Evolutionary conservation across 495 filamentous ascomycete genomes (phyloP).

Genomic region (Clohesyomyces aquaticus): DNA sequence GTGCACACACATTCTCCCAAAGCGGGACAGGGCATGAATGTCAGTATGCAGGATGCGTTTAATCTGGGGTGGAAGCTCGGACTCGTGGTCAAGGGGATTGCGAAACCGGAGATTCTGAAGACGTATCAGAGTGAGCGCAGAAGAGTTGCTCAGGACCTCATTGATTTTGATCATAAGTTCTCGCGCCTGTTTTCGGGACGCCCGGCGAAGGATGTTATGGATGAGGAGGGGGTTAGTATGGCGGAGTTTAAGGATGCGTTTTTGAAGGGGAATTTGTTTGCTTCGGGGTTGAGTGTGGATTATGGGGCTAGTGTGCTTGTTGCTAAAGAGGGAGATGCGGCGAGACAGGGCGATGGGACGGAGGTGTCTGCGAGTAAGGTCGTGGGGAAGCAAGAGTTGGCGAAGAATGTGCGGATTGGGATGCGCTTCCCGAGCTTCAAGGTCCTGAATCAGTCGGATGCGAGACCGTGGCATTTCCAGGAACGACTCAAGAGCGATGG

Average conservation of each 20-base stretch:
- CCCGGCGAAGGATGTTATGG: slow-evolving; percentile 59
- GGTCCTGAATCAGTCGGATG: slow-evolving; percentile 45
- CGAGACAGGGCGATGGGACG: slow-evolving; percentile 50
- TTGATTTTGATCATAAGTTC: slow-evolving; percentile 69
- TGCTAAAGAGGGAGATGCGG: slow-evolving; percentile 39
- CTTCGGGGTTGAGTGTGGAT: slow-evolving; percentile 41
- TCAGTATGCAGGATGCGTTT: slow-evolving; percentile 77
- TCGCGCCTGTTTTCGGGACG: slow-evolving; percentile 44
- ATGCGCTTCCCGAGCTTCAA: slow-evolving; percentile 44
- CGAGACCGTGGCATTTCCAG: slow-evolving; percentile 44
- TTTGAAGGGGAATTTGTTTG: slow-evolving; percentile 43
- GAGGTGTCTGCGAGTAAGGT: slow-evolving; percentile 47
- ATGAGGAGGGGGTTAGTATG: slow-evolving; percentile 55
- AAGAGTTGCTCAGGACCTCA: slow-evolving; percentile 68
- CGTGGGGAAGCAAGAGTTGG: slow-evolving; percentile 39
- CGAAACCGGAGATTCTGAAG: slow-evolving; percentile 59
- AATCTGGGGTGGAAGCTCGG: slow-evolving; percentile 88
- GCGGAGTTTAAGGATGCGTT: slow-evolving; percentile 56
- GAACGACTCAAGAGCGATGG: slow-evolving; percentile 59
- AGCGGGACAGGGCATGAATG: slow-evolving; percentile 86
- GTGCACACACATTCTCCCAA: slow-evolving; percentile 84
- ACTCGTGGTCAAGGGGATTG: slow-evolving; percentile 67
- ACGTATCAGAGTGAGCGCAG: slow-evolving; percentile 76
- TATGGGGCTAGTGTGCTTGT: slow-evolving; percentile 45
- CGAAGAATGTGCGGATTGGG: slow-evolving; percentile 42